phyloP scores from a whole-genome alignment of 345 rosid species.

The Rhizophora apiculata region DNA sequence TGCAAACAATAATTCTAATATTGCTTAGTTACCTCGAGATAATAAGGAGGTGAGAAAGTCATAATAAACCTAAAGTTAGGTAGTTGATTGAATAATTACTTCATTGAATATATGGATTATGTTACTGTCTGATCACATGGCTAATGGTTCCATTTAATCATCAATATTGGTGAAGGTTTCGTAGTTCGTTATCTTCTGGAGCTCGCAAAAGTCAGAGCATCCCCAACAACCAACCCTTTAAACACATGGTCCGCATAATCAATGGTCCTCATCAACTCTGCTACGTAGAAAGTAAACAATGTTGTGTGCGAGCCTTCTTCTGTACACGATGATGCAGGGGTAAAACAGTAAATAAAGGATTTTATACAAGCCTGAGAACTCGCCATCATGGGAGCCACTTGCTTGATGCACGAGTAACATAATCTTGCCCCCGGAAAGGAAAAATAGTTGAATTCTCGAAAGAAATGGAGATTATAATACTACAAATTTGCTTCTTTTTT shows the following conservation, averaged over 20 bases:
- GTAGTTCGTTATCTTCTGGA: conserved; percentile 20
- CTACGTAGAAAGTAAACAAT: conserved; percentile 27
- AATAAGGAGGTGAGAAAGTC: not conserved
- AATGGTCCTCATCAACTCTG: conserved; percentile 23
- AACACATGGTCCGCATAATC: conserved; percentile 34
- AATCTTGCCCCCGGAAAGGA: conserved; percentile 43
- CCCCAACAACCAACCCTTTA: conserved; percentile 5
- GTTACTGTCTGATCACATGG: conserved; percentile 7
- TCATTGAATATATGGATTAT: not conserved
- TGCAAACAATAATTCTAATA: not conserved
- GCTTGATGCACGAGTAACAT: conserved; percentile 46
- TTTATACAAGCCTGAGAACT: conserved; percentile 33
- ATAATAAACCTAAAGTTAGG: not conserved
- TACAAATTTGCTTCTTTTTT: not conserved
- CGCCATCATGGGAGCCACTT: conserved; percentile 50
- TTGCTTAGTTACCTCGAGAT: not conserved
- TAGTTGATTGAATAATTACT: not conserved
- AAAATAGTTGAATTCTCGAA: not conserved
- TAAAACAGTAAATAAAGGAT: conserved; percentile 20
- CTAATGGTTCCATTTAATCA: conserved; percentile 12
- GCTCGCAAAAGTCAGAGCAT: conserved; percentile 26
- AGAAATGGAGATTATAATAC: not conserved
- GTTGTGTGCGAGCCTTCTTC: conserved; percentile 24
- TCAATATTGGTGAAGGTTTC: not conserved
- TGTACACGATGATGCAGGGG: conserved; percentile 23